Percentiles rank a stretch among this genome's conserved stretches.
Evolutionary conservation across 2,329 filamentous ascomycete genomes (phyloP).

Genomic region (Bipolaris bicolor): DNA sequence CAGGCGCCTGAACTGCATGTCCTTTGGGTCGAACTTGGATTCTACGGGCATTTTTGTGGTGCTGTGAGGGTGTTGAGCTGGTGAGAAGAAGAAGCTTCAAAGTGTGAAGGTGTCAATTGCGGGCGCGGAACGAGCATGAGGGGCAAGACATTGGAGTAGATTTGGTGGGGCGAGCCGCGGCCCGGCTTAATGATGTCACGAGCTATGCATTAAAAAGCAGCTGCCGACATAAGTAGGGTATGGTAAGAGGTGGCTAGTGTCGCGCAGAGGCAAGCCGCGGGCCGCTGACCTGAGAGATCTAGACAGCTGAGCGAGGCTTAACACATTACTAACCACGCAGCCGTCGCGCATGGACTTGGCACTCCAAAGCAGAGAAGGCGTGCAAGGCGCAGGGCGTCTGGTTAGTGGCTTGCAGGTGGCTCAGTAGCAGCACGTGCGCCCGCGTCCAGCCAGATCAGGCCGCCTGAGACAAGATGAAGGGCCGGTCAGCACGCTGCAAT

Average conservation of each 20-base stretch:
- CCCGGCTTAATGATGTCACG: slow-evolving; percentile 17
- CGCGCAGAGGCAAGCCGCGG: background rate
- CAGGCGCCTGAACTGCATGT: slow-evolving; percentile 49
- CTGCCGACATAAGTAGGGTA: background rate
- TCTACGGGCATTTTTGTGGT: slow-evolving; percentile 47
- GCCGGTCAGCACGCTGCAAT: background rate
- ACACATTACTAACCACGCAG: background rate
- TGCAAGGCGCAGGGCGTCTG: background rate
- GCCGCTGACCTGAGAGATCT: background rate
- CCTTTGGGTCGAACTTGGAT: slow-evolving; percentile 57
- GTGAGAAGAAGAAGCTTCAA: background rate
- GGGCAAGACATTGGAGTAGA: slow-evolving; percentile 10
- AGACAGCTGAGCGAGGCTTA: background rate
- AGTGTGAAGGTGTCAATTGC: background rate
- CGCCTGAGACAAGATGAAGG: background rate
- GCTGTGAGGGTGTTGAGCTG: background rate
- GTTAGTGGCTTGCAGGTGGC: background rate
- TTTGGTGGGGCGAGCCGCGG: slow-evolving; percentile 18
- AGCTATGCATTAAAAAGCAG: background rate
- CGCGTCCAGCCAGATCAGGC: background rate
- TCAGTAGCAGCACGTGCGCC: slow-evolving; percentile 1
- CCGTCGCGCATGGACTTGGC: background rate
- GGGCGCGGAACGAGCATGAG: slow-evolving; percentile 11
- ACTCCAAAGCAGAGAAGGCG: background rate
- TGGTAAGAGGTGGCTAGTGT: background rate